phyloP scores from a whole-genome alignment of 148 eudicot genomes.

The Tetragonia tetragonoides region DNA sequence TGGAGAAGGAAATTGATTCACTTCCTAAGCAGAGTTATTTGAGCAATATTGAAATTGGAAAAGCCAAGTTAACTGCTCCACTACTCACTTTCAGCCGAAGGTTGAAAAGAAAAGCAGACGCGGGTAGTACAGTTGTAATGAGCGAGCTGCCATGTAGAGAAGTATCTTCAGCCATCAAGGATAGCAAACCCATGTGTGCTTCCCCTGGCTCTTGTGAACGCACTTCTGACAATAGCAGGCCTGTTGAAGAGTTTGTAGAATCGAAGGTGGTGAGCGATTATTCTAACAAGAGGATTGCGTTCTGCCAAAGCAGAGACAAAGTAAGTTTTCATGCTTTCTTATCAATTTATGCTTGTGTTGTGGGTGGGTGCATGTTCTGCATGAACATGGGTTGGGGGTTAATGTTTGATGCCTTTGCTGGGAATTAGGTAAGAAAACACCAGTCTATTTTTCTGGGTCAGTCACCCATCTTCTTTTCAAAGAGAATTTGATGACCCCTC shows the following conservation, averaged over 20 bases:
- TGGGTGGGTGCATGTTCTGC: background rate
- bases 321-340: slow-evolving; percentile 28
- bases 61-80: slow-evolving; percentile 28
- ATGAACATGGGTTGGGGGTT: background rate
- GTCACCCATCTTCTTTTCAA: background rate
- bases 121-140: slow-evolving; percentile 10
- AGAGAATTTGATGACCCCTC: background rate
- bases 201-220: slow-evolving; percentile 24
- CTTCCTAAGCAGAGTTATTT: slow-evolving; percentile 5
- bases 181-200: background rate
- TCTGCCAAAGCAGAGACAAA: slow-evolving; percentile 15
- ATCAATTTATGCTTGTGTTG: slow-evolving; percentile 9
- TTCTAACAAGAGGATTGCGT: slow-evolving; percentile 2
- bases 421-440: background rate
- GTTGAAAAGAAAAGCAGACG: slow-evolving; percentile 36
- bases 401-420: background rate
- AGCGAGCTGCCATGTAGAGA: slow-evolving; percentile 17
- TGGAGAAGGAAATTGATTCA: slow-evolving; percentile 19
- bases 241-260: slow-evolving; percentile 14
- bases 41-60: slow-evolving; percentile 9
- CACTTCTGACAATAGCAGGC: slow-evolving; percentile 2
- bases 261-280: slow-evolving; percentile 6
- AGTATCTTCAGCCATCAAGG: slow-evolving; percentile 7
- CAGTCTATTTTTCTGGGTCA: too few relatives aligned
- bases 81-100: slow-evolving; percentile 50